phyloP scores from a whole-genome alignment of 257 asterid species.

The Verbascum thapsus region DNA sequence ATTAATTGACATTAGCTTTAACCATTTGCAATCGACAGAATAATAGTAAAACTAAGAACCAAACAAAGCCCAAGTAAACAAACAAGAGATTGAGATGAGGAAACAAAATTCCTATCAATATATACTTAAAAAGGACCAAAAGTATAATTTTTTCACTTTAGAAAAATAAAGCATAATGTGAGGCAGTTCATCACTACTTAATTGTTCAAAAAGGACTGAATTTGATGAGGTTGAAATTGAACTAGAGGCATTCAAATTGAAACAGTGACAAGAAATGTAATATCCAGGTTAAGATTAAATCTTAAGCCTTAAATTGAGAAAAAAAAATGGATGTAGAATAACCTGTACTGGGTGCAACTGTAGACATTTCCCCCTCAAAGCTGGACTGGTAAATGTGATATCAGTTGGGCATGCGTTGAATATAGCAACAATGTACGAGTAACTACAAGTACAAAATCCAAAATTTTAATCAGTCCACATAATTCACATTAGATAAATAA shows the following conservation, averaged over 20 bases:
- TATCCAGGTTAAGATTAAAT: no score
- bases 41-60: not conserved
- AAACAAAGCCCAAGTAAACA: no score
- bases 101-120: no score
- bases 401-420: constrained; percentile 64
- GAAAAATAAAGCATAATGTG: no score
- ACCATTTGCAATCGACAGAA: not conserved
- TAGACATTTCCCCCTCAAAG: constrained; percentile 57
- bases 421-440: constrained; percentile 61
- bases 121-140: no score
- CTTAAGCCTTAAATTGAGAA: not conserved
- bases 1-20: not conserved
- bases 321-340: not conserved
- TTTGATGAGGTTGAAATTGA: no score
- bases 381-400: constrained; percentile 51
- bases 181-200: no score
- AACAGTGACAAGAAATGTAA: no score
- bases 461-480: constrained; percentile 19
- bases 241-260: no score
- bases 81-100: no score
- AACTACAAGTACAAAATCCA: constrained; percentile 49
- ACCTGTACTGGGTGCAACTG: constrained; percentile 90
- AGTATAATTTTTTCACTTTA: no score
- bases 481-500: constrained; percentile 20
- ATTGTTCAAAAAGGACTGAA: no score